A percentile compares a stretch with the other conserved stretches of the same genome.
phyloP scores from a whole-genome alignment of 495 filamentous ascomycete species.

The Glonium stellatum region DNA sequence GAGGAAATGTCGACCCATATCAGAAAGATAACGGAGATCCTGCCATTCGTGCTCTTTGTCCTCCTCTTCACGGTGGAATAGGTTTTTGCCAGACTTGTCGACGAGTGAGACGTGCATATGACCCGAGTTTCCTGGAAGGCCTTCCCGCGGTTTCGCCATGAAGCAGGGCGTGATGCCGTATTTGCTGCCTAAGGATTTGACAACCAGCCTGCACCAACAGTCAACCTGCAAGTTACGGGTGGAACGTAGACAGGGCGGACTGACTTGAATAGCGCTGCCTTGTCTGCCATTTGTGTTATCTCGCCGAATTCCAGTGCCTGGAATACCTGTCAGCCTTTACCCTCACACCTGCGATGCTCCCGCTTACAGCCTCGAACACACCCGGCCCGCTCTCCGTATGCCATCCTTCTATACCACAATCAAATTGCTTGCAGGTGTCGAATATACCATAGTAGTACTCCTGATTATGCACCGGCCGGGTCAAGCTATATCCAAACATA shows the following conservation, averaged over 20 bases:
- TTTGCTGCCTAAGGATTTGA: slow-evolving; percentile 76
- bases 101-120: slow-evolving; percentile 91
- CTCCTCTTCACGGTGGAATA: slow-evolving; percentile 63
- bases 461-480: slow-evolving; percentile 85
- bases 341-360: neutral
- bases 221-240: neutral
- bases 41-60: slow-evolving; percentile 64
- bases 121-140: slow-evolving; percentile 84
- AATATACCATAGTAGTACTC: slow-evolving; percentile 92
- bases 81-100: slow-evolving; percentile 61
- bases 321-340: neutral
- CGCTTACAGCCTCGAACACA: slow-evolving; percentile 80
- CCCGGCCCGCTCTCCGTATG: slow-evolving; percentile 95
- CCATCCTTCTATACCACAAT: slow-evolving; percentile 87
- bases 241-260: slow-evolving; percentile 16
- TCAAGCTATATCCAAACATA: slow-evolving; percentile 97
- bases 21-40: slow-evolving; percentile 73
- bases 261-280: slow-evolving; percentile 85
- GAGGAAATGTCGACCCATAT: slow-evolving; percentile 86
- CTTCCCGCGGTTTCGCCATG: slow-evolving; percentile 95
- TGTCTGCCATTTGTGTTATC: slow-evolving; percentile 80
- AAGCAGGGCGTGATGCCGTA: slow-evolving; percentile 93
- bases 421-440: slow-evolving; percentile 72
- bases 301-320: slow-evolving; percentile 79
- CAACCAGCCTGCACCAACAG: slow-evolving; percentile 53